Percentiles rank a stretch among this genome's conserved stretches.
phyloP scores from a whole-genome alignment of 495 filamentous ascomycete species.

The Immersiella caudata region DNA sequence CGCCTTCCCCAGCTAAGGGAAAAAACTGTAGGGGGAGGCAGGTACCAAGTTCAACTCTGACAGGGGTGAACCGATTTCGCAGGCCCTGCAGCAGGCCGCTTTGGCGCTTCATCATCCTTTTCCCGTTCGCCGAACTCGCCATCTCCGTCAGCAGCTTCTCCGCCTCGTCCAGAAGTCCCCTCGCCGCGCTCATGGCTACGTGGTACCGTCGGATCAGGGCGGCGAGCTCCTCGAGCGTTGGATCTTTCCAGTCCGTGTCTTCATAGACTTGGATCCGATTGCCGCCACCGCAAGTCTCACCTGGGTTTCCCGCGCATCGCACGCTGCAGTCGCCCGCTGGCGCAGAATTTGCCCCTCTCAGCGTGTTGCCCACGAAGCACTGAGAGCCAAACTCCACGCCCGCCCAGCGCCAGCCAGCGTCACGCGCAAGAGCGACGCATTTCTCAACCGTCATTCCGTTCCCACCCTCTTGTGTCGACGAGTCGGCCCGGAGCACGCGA shows the following conservation, averaged over 20 bases:
- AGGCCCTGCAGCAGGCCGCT: too few species aligned
- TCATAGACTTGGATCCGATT: background rate
- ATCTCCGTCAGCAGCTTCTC: too few species aligned
- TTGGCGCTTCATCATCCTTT: too few species aligned
- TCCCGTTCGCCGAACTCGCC: too few species aligned
- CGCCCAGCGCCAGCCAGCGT: background rate
- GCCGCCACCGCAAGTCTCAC: background rate
- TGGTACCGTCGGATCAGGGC: too few species aligned
- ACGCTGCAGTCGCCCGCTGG: background rate
- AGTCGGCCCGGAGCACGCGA: background rate
- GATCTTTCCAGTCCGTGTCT: background rate
- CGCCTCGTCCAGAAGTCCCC: too few species aligned
- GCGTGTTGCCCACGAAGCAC: background rate
- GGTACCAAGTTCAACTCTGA: too few species aligned
- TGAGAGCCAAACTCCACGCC: background rate
- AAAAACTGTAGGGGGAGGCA: too few species aligned
- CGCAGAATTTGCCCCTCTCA: background rate
- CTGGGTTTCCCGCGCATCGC: background rate
- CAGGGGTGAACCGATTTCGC: too few species aligned
- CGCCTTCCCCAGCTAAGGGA: too few species aligned
- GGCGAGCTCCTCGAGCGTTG: background rate
- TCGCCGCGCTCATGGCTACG: too few species aligned
- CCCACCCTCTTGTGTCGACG: background rate
- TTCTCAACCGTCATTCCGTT: background rate
- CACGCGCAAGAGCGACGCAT: background rate